Evolutionary conservation across 1,139 yeast species (phyloP), one percentile per base, ranked within the genome.

Genomic region (Yamadazyma oceani): DNA sequence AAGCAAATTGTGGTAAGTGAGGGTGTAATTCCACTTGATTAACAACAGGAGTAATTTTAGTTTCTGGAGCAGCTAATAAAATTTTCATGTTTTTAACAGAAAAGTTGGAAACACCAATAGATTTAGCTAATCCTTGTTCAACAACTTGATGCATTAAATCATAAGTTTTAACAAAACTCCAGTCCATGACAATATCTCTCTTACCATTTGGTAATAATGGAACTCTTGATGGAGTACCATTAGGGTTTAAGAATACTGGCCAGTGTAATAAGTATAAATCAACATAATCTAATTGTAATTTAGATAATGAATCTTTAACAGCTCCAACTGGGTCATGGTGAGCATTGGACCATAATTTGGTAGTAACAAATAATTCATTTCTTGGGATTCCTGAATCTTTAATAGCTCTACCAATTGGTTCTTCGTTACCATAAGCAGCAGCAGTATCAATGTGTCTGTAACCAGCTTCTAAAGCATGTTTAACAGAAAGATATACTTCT

Each of bases 251-350:
- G 2, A 84, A 69, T 33, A 77, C 72, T 5, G 95, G 95, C 94
- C 92, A 85, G 63, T 88, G 96, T 54, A 85, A 74, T 58, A 88
- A 69, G 58, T 81, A 82, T 49, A 87, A 66, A 55, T 88, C 96
- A 41, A 88, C 82, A 53, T 87, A 87, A 36, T 83, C 90, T 51
- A 85, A 62, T 3, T 81, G 81, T 48, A 86, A 67, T 49, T 78
- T 75, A 50, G 71, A 55, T 54, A 88, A 70, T 5, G 90, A 80
- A 37, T 55, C 62, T 30, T 78, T 73, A 38, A 86, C 63, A 7
- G 82, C 84, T 34, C 56, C 66, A 29, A 61, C 78, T 22, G 82
- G 81, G 36, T 76, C 64, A 47, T 71, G 66, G 51, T 82, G 86
- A 54, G 75, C 79, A 22, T 81, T 64, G 42, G 80, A 71, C 85